Percentiles rank a stretch among this genome's conserved stretches.
Evolutionary conservation across 2,329 filamentous ascomycete genomes (phyloP).

Genomic region (Sporothrix sp.): DNA sequence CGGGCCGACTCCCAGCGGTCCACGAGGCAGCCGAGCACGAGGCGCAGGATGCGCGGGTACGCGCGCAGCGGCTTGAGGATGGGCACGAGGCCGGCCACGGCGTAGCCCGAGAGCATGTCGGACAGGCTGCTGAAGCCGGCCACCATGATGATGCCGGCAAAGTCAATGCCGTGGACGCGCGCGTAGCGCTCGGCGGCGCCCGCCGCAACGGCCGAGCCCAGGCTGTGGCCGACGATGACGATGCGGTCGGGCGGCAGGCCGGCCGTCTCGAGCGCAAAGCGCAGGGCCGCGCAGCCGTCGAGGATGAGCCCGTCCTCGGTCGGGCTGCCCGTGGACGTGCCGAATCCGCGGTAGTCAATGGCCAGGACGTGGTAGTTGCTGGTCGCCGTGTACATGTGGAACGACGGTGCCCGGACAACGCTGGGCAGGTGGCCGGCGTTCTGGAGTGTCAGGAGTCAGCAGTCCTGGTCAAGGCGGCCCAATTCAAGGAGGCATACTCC

Average conservation of each 20-base stretch:
- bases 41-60: slow-evolving; percentile 54
- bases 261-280: slow-evolving; percentile 59
- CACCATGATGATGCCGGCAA: slow-evolving; percentile 71
- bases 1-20: slow-evolving; percentile 72
- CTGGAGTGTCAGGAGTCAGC: slow-evolving; percentile 27
- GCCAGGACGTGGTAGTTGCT: slow-evolving; percentile 73
- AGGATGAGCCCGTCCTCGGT: slow-evolving; percentile 72
- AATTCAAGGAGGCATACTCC: slow-evolving; percentile 38
- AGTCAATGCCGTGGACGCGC: slow-evolving; percentile 45
- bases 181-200: slow-evolving; percentile 65
- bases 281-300: slow-evolving; percentile 63
- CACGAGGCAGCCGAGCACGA: slow-evolving; percentile 54
- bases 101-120: slow-evolving; percentile 65
- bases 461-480: no score
- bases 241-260: slow-evolving; percentile 61
- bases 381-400: slow-evolving; percentile 64
- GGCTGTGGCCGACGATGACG: slow-evolving; percentile 73
- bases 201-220: slow-evolving; percentile 76
- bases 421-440: slow-evolving; percentile 85
- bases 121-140: slow-evolving; percentile 70
- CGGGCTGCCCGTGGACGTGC: slow-evolving; percentile 67
- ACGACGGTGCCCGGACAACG: slow-evolving; percentile 63
- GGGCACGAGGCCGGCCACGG: slow-evolving; percentile 67
- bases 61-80: slow-evolving; percentile 63
- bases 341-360: slow-evolving; percentile 86